These are phyloP conservation scores for Cladophialophora psammophila DNA, from an alignment of 2,329 filamentous ascomycete species.

Conservation along the genomic window DNA sequence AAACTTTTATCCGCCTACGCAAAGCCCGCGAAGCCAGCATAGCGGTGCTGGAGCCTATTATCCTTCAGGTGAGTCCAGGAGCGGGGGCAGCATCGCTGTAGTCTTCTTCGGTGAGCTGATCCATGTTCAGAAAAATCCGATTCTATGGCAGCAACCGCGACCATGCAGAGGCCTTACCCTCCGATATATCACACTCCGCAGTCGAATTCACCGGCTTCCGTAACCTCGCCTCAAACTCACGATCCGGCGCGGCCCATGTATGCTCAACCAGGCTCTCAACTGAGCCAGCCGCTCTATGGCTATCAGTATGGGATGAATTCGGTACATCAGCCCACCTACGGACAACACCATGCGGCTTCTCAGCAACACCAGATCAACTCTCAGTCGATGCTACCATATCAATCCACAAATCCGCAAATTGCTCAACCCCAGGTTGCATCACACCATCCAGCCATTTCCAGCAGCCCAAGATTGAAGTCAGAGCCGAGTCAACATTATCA, in stretches of 20 bases:
- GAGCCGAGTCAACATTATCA: conserved; percentile 39
- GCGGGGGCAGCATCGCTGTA: not conserved
- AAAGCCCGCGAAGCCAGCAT: conserved; percentile 82
- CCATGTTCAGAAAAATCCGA: conserved; percentile 71
- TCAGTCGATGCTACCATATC: conserved; percentile 63
- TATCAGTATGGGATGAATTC: conserved; percentile 61
- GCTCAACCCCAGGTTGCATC: conserved; percentile 52
- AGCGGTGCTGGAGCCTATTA: conserved; percentile 84
- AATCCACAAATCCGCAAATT: conserved; percentile 52
- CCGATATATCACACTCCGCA: conserved; percentile 96
- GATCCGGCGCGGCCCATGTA: conserved; percentile 87
- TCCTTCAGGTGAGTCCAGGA: conserved; percentile 74
- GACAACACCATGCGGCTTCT: conserved; percentile 61
- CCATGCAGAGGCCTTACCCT: conserved; percentile 73
- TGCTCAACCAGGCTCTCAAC: conserved; percentile 76
- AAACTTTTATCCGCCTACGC: conserved; percentile 77
- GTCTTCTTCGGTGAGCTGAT: conserved; percentile 6
- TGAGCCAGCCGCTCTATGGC: conserved; percentile 80
- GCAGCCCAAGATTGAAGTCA: conserved; percentile 59
- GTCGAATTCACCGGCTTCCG: conserved; percentile 91
- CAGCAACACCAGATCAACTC: conserved; percentile 64
- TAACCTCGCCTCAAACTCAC: conserved; percentile 86
- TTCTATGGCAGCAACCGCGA: conserved; percentile 69
- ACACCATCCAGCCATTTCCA: conserved; percentile 64
- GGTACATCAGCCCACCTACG: conserved; percentile 65